Evolutionary conservation across 2,329 filamentous ascomycete species (phyloP).

Genomic region (Aspergillus pseudoviridinutans): DNA sequence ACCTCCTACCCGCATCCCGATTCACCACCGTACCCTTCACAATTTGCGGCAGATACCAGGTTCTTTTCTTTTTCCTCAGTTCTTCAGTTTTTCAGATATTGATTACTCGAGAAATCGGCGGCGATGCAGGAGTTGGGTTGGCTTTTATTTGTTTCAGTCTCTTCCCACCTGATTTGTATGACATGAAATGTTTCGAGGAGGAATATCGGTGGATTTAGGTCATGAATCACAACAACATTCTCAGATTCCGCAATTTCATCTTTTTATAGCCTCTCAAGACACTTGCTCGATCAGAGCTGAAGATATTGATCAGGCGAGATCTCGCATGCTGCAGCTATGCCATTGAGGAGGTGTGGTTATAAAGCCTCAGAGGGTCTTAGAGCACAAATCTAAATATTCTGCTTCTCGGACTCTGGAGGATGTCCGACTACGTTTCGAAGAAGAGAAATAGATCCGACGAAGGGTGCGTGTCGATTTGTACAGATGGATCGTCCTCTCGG

Average conservation of each 20-base stretch:
- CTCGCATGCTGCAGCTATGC: not conserved
- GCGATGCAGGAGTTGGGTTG: not conserved
- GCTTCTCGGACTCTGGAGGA: not conserved
- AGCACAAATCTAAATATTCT: not conserved
- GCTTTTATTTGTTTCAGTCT: not conserved
- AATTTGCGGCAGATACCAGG: not conserved
- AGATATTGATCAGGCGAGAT: not conserved
- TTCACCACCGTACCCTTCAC: not conserved
- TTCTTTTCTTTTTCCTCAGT: not conserved
- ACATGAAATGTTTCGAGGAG: not conserved
- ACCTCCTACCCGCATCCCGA: not conserved
- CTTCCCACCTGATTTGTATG: not conserved
- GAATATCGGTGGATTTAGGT: not conserved
- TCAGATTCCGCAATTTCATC: not conserved
- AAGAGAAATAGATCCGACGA: not conserved
- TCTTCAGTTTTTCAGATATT: not conserved
- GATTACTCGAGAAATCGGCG: not conserved
- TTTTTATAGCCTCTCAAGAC: not conserved
- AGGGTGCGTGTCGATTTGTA: not conserved
- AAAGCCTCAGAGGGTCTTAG: not conserved
- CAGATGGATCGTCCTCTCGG: not conserved
- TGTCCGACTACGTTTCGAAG: not conserved
- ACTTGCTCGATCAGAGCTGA: not conserved
- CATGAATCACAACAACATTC: not conserved
- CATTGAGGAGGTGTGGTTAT: not conserved